Percentiles rank a stretch among this genome's conserved stretches.
These are phyloP conservation scores for Blastobotrys robertii DNA, from an alignment of 805 yeast species.

Conservation along the genomic window DNA sequence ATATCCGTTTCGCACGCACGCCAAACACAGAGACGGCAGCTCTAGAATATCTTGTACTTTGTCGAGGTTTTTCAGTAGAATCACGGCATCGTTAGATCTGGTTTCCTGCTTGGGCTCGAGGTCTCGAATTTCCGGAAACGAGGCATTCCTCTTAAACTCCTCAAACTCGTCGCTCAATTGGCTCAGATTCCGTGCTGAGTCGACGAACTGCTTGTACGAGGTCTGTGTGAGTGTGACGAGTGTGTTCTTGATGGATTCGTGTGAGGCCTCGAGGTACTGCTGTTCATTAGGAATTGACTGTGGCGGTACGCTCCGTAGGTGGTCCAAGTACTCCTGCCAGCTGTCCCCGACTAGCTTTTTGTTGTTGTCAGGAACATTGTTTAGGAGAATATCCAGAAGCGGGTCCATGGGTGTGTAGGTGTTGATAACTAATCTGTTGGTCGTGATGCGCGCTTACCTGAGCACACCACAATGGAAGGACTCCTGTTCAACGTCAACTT, in stretches of 20 bases:
- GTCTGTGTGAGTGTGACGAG: constrained; percentile 15
- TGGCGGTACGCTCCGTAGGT: constrained; percentile 17
- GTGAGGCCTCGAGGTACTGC: constrained; percentile 12
- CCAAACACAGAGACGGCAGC: constrained; percentile 68
- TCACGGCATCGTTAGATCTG: constrained; percentile 5
- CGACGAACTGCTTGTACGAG: constrained; percentile 13
- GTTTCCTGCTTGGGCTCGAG: constrained; percentile 1
- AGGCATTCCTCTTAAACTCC: constrained; percentile 5
- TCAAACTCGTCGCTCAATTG: constrained; percentile 6
- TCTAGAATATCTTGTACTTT: constrained; percentile 70
- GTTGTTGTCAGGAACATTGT: constrained; percentile 9
- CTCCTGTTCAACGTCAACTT: constrained; percentile 78
- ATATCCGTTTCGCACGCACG: constrained; percentile 80
- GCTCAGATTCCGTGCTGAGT: constrained; percentile 6
- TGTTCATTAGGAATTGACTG: constrained; percentile 15
- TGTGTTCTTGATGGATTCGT: constrained; percentile 14
- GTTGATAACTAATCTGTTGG: not conserved
- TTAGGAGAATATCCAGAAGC: constrained; percentile 15
- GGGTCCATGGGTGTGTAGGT: constrained; percentile 10
- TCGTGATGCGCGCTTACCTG: too few relatives aligned
- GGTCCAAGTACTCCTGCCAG: constrained; percentile 15
- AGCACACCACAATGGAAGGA: constrained; percentile 63
- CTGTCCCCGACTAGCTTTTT: not conserved
- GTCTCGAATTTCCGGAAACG: constrained; percentile 4
- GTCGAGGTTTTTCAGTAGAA: constrained; percentile 42